phyloP scores from a whole-genome alignment of 148 eudicot genomes.

The Camellia granthamiana region DNA sequence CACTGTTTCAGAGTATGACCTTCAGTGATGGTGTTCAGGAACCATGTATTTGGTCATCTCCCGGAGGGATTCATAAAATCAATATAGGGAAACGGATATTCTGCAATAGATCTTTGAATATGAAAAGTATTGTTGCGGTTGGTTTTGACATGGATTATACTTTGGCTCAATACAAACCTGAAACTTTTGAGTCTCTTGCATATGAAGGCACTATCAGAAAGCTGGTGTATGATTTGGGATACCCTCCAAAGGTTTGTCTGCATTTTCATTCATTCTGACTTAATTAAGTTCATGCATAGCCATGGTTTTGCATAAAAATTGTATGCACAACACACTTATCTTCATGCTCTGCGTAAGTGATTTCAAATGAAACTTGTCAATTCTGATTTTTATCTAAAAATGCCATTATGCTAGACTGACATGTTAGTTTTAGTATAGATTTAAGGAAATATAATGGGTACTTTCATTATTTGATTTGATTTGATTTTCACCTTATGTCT shows the following conservation, averaged over 20 bases:
- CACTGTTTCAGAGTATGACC: constrained; percentile 26
- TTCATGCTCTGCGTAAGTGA: background rate
- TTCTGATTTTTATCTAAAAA: background rate
- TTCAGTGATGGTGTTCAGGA: constrained; percentile 31
- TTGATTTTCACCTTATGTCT: background rate
- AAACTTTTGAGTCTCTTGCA: constrained; percentile 93
- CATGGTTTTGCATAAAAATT: background rate
- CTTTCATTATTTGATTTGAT: background rate
- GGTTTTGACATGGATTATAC: constrained; percentile 99
- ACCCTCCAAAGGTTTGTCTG: constrained; percentile 70
- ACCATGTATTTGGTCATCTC: constrained; percentile 78
- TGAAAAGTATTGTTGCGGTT: constrained; percentile 87
- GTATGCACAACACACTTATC: background rate
- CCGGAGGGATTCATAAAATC: constrained; percentile 54
- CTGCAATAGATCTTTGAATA: constrained; percentile 93
- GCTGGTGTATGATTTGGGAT: constrained; percentile 86
- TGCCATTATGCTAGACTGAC: background rate
- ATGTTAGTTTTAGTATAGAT: background rate
- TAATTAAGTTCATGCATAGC: background rate
- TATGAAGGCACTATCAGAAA: constrained; percentile 89
- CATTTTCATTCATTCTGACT: background rate
- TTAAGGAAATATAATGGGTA: background rate
- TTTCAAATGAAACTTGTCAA: background rate
- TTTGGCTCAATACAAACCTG: constrained; percentile 90
- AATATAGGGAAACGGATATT: constrained; percentile 81